Base-by-base conservation (phyloP, 2,329 filamentous ascomycete species). In the Leptographium galeiforme region DNA sequence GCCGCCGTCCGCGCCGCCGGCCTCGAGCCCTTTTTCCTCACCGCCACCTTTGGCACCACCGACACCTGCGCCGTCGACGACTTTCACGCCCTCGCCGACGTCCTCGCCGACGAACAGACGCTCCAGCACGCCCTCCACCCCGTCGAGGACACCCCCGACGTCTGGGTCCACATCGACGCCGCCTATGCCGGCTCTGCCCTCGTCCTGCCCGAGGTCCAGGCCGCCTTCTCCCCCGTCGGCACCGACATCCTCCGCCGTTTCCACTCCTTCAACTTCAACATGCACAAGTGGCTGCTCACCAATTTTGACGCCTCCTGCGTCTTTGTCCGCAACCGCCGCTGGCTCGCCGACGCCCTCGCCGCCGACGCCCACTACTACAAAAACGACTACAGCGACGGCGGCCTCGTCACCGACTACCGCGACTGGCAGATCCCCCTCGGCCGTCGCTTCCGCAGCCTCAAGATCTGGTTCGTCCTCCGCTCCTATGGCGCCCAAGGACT, bases 391-490 rank as follows among this genome's bases (percentile, higher is more conserved):
- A 87, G 85, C 4, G 88, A 93, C 61, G 79, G 77, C 40, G 89
- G 89, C 0, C 76, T 91, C 2, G 91, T 96, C 1, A 95, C 89
- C 30, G 91, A 97, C 68, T 96, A 95, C 72, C 81, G 91, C 48
- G 90, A 97, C 73, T 97, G 91, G 91, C 89, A 95, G 70, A 94
- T 97, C 62, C 89, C 91, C 0, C 81, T 97, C 0, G 91, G 91
- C 10, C 77, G 91, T 3, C 77, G 91, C 16, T 97, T 97, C 76
- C 79, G 91, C 56, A 82, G 85, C 3, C 70, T 97, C 55, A 97
- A 97, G 72, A 83, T 95, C 58, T 97, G 91, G 91, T 96, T 96
- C 65, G 89, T 97, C 8, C 72, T 96, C 61, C 77, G 91, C 46
- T 83, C 78, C 45, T 95, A 89, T 64, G 91, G 91, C 0, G 60